These are phyloP conservation scores for Fusarium lateritium DNA, from an alignment of 2,329 filamentous ascomycete species.

Conservation along the genomic window DNA sequence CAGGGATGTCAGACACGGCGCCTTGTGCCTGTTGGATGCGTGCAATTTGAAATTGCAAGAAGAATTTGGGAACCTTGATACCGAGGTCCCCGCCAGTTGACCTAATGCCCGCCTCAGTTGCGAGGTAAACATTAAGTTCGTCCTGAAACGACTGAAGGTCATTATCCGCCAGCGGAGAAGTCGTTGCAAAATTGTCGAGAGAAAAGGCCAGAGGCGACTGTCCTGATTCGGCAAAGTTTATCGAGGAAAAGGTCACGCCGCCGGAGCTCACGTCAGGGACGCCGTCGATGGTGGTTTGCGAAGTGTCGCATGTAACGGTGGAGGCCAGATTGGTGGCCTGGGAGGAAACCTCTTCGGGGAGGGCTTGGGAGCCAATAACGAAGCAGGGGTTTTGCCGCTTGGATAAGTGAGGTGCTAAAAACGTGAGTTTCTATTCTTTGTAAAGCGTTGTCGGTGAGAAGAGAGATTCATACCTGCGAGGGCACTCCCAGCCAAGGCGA, in stretches of 20 bases:
- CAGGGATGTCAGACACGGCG: conserved; percentile 65
- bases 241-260: conserved; percentile 63
- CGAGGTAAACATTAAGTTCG: conserved; percentile 69
- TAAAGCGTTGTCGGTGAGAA: background rate
- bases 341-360: conserved; percentile 66
- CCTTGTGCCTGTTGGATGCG: conserved; percentile 73
- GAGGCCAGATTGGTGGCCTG: conserved; percentile 59
- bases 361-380: conserved; percentile 63
- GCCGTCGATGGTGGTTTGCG: conserved; percentile 63
- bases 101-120: conserved; percentile 72
- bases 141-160: conserved; percentile 68
- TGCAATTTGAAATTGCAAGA: conserved; percentile 71
- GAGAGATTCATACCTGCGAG: conserved; percentile 37
- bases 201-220: conserved; percentile 68
- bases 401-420: conserved; percentile 34
- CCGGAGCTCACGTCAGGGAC: conserved; percentile 72
- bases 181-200: conserved; percentile 67
- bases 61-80: conserved; percentile 76
- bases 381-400: conserved; percentile 64
- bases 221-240: conserved; percentile 69
- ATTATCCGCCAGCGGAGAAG: conserved; percentile 62
- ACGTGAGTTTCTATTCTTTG: background rate
- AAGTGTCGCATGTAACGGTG: conserved; percentile 65
- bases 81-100: conserved; percentile 66
- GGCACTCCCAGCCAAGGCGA: conserved; percentile 36